These are phyloP conservation scores for Curvularia sp. DNA, from an alignment of 2,329 filamentous ascomycete species.

Conservation along the genomic window DNA sequence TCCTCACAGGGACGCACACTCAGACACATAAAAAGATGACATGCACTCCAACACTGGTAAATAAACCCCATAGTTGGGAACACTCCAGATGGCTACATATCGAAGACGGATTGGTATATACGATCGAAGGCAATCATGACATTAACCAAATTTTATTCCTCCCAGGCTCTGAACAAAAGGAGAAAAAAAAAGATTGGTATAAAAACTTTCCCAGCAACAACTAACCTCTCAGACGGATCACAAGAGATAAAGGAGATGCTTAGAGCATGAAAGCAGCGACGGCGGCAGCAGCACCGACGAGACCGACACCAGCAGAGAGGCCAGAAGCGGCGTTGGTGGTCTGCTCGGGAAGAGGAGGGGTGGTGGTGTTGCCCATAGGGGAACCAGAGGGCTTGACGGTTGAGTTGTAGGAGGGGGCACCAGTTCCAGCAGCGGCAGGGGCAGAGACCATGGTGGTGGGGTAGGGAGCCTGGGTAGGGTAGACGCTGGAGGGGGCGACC, in stretches of 20 bases:
- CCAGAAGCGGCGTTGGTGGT: slow-evolving; percentile 45
- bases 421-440: slow-evolving; percentile 32
- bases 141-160: neutral
- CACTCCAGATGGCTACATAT: too few relatives aligned
- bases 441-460: slow-evolving; percentile 23
- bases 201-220: neutral
- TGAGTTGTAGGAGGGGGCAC: slow-evolving; percentile 27
- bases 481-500: neutral
- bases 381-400: slow-evolving; percentile 45
- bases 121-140: slow-evolving; percentile 1
- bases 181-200: neutral
- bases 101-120: neutral
- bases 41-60: too few relatives aligned
- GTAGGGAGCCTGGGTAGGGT: slow-evolving; percentile 17
- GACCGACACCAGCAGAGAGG: slow-evolving; percentile 47
- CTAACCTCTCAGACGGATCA: too few relatives aligned
- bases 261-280: slow-evolving; percentile 51
- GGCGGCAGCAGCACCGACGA: slow-evolving; percentile 53
- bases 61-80: too few relatives aligned
- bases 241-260: slow-evolving; percentile 16
- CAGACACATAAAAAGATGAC: too few relatives aligned
- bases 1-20: too few relatives aligned
- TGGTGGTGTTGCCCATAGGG: slow-evolving; percentile 38
- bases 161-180: neutral
- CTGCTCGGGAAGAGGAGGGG: slow-evolving; percentile 32